Conservation (phyloP, 2,329 filamentous ascomycete genomes). For the Exophiala calicioides region DNA sequence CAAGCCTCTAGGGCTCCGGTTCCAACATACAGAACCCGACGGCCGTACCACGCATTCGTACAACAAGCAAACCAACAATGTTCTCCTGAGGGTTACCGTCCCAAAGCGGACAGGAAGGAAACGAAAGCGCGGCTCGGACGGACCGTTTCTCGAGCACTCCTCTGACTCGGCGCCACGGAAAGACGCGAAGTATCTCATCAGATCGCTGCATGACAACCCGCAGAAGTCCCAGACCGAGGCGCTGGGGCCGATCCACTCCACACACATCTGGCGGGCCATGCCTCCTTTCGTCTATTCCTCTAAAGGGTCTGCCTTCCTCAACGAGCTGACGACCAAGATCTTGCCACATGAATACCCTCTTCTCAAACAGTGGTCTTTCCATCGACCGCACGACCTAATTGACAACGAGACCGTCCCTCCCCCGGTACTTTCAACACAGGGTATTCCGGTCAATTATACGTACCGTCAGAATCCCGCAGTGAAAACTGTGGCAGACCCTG, state of each 20-base stretch:
- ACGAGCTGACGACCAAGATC: constrained; percentile 69
- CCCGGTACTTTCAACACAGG: constrained; percentile 28
- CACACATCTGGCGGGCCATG: constrained; percentile 78
- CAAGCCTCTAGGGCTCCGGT: constrained; percentile 64
- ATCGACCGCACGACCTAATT: constrained; percentile 60
- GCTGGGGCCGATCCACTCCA: constrained; percentile 72
- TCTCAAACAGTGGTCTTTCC: constrained; percentile 67
- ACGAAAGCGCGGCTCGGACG: constrained; percentile 74
- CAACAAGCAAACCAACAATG: constrained; percentile 73
- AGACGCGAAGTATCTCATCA: constrained; percentile 57
- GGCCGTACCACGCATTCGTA: constrained; percentile 77
- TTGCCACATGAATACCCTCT: constrained; percentile 68
- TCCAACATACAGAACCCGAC: constrained; percentile 77
- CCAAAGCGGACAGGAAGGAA: constrained; percentile 85
- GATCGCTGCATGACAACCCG: constrained; percentile 69
- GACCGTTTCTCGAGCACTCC: constrained; percentile 58
- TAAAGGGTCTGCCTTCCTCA: constrained; percentile 67
- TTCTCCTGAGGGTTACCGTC: constrained; percentile 82
- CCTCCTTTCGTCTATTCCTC: constrained; percentile 85
- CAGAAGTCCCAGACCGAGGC: constrained; percentile 67
- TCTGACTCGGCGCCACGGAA: constrained; percentile 47
- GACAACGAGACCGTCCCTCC: constrained; percentile 75
- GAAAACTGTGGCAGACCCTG: constrained; percentile 58
- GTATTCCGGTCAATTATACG: constrained; percentile 40
- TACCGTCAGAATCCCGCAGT: constrained; percentile 86